Evolutionary conservation across 768 basidiomycete genomes (phyloP).

Genomic region (Suillus variegatus): DNA sequence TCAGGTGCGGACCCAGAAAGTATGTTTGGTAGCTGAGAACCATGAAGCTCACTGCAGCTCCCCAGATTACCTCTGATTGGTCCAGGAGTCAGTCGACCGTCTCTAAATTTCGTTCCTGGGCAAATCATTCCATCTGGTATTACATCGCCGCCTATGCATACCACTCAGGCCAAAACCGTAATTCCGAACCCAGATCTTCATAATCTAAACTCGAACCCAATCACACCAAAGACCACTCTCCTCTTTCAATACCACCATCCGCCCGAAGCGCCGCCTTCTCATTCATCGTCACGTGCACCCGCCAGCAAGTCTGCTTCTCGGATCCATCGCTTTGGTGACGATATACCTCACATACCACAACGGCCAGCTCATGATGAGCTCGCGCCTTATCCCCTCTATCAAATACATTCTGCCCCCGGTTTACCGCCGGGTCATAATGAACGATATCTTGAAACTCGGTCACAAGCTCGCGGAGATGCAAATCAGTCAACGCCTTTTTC

Average conservation of each 20-base stretch:
- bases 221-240: conserved; percentile 16
- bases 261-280: conserved; percentile 2
- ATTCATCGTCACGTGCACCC: conserved; percentile 1
- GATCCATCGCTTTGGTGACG: conserved; percentile 14
- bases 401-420: conserved; percentile 14
- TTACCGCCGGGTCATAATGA: conserved; percentile 26
- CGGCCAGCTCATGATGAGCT: conserved; percentile 12
- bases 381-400: conserved; percentile 18
- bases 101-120: conserved; percentile 54
- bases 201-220: conserved; percentile 11
- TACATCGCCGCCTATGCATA: neutral
- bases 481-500: conserved; percentile 6
- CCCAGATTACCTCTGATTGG: conserved; percentile 1
- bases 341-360: conserved; percentile 11
- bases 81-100: conserved; percentile 32
- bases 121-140: conserved; percentile 46
- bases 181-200: conserved; percentile 7
- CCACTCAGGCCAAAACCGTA: conserved; percentile 3
- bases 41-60: conserved; percentile 14
- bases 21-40: conserved; percentile 14
- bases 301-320: conserved; percentile 15
- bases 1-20: conserved; percentile 18
- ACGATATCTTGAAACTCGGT: conserved; percentile 12
- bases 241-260: conserved; percentile 11
- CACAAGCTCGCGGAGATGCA: conserved; percentile 13